A percentile compares a stretch with the other conserved stretches of the same genome.
phyloP scores from a whole-genome alignment of 805 yeast species.

The Yarrowia porcina region DNA sequence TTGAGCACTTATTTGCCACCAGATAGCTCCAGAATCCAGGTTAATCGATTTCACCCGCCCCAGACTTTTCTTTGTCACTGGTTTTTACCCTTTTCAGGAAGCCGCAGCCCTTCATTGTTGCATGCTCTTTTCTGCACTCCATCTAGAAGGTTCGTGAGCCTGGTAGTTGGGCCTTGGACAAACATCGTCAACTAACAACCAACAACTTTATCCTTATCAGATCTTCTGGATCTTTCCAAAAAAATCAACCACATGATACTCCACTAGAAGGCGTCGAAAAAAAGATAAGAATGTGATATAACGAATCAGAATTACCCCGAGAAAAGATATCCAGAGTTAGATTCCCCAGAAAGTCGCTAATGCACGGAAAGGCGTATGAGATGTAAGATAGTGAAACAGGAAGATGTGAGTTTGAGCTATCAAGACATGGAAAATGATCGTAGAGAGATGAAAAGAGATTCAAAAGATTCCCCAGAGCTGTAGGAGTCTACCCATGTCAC shows the following conservation, averaged over 20 bases:
- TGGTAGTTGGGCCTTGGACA: neutral
- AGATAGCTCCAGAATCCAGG: neutral
- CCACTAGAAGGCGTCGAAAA: neutral
- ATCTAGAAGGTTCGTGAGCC: neutral
- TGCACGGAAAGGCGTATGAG: neutral
- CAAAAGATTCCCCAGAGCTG: neutral
- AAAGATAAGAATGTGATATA: neutral
- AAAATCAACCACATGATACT: neutral
- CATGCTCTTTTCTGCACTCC: neutral
- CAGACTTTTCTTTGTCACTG: neutral
- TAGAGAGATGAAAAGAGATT: no score
- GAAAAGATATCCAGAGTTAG: neutral
- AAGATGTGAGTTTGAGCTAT: no score
- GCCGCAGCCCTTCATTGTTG: neutral
- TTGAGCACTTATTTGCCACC: neutral
- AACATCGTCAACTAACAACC: neutral
- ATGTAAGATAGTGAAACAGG: neutral
- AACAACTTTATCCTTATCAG: neutral
- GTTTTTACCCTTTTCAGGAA: neutral
- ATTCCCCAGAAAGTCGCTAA: conserved; percentile 8
- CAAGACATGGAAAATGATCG: no score
- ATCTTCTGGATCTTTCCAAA: neutral
- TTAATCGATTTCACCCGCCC: neutral
- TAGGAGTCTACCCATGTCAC: neutral
- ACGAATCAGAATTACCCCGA: neutral